Base-by-base conservation (phyloP, 345 rosid genomes). In the Aethionema arabicum region DNA sequence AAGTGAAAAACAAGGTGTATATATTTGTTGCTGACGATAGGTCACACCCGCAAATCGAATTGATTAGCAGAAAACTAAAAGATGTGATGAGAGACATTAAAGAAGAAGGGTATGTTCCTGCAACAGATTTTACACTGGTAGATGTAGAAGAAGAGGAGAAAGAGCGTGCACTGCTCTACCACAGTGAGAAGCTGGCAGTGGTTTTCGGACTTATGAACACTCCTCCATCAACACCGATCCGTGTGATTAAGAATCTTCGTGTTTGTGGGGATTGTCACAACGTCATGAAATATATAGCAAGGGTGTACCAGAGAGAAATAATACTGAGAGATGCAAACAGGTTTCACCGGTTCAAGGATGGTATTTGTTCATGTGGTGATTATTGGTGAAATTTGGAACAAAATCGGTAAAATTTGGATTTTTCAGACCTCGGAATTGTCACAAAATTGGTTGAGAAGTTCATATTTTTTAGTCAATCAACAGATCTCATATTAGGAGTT, bases 111-210 rank as follows among this genome's bases (percentile, higher is more conserved):
- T 79, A 81, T 52, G 68, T 74, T 29, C 83, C 83, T 15, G 84
- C 79, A 53, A 77, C 68, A 31, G 81, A 79, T 15, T 79, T 49
- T 56, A 76, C 78, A 55, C 70, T 84, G 27, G 75, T 76, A 12
- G 81, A 80, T 36, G 79, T 79, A 39, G 86, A 79, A 65, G 77
- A 81, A 59, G 84, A 81, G 69, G 86, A 84, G 56, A 76, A 84
- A 63, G 84, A 79, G 41, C 57, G 78, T 0, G 79, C 80, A 0
- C 46, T 79, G 15, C 56, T 55, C 59, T 72, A 75, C 50, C 83
- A 79, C 76, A 76, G 81, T 29, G 83, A 81, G 67, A 81, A 76
- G 72, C 79, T 78, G 1, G 81, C 85, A 2, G 78, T 76, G 60
- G 76, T 79, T 10, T 74, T 60, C 68, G 68, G 88, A 59, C 70